These are phyloP conservation scores for Isabelozyma pseudorhagii DNA, from an alignment of 805 yeast species.

Conservation along the genomic window DNA sequence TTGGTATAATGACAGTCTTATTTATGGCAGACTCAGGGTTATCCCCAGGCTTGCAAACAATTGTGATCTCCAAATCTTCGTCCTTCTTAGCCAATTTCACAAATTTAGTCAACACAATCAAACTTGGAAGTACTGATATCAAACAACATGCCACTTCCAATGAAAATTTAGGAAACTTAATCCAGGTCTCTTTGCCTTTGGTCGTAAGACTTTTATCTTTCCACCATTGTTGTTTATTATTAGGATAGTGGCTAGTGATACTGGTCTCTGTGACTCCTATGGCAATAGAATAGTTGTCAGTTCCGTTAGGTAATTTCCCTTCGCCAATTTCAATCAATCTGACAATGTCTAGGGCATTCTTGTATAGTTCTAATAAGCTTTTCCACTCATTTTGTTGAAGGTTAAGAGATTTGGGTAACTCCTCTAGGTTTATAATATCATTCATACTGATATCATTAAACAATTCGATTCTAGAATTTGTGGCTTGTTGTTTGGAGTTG, in stretches of 20 bases:
- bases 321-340: constrained; percentile 35
- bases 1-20: background rate
- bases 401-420: constrained; percentile 10
- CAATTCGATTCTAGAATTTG: background rate
- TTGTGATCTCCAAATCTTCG: background rate
- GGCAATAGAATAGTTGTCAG: constrained; percentile 4
- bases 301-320: background rate
- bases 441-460: constrained; percentile 4
- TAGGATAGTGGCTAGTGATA: constrained; percentile 1
- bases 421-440: constrained; percentile 6
- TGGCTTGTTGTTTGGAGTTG: background rate
- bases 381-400: constrained; percentile 19
- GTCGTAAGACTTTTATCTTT: constrained; percentile 5
- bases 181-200: constrained; percentile 12
- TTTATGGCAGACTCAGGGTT: background rate
- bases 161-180: constrained; percentile 14
- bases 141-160: constrained; percentile 11
- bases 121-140: constrained; percentile 13
- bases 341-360: constrained; percentile 26
- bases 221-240: constrained; percentile 10
- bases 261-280: constrained; percentile 4
- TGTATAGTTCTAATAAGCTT: constrained; percentile 26
- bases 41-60: no score
- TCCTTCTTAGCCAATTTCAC: constrained; percentile 5
- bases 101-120: constrained; percentile 13